A percentile compares a stretch with the other conserved stretches of the same genome.
These are phyloP conservation scores for Cystobasidium ongulense DNA, from an alignment of 768 basidiomycete species.

Conservation along the genomic window DNA sequence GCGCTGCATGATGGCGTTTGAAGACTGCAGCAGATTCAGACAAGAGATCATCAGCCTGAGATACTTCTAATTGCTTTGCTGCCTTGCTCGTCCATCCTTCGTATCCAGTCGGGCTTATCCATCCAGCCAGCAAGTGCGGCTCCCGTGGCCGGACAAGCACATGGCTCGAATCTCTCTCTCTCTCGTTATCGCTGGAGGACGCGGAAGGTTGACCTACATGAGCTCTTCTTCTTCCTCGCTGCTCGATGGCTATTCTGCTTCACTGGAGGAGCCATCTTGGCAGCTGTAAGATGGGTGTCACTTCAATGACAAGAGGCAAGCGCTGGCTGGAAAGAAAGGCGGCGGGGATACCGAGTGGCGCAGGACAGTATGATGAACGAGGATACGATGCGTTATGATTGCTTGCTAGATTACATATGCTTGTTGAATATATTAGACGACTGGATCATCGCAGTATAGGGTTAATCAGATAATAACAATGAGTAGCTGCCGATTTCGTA, in stretches of 20 bases:
- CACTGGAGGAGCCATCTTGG: not conserved
- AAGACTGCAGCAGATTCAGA: not conserved
- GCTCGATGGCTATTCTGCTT: not conserved
- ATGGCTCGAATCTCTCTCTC: not conserved
- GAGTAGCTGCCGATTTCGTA: not conserved
- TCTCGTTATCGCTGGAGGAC: not conserved
- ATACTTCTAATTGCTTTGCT: no score
- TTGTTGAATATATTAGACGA: not conserved
- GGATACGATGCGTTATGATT: no score
- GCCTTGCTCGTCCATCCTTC: no score
- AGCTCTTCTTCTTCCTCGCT: not conserved
- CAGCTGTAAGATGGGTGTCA: not conserved
- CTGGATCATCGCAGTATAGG: not conserved
- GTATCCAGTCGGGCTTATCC: not conserved
- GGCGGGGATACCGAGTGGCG: not conserved
- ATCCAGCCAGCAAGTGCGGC: not conserved
- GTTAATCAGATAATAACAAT: not conserved
- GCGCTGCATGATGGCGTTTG: constrained; percentile 18
- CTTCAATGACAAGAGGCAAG: not conserved
- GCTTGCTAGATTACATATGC: no score
- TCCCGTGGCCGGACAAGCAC: not conserved
- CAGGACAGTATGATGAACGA: not conserved
- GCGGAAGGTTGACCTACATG: not conserved
- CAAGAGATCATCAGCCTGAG: not conserved
- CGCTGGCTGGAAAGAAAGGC: not conserved